Evolutionary conservation across 2,329 filamentous ascomycete species (phyloP), one percentile per base, ranked within the genome.

Genomic region (Ilyonectria sp.): DNA sequence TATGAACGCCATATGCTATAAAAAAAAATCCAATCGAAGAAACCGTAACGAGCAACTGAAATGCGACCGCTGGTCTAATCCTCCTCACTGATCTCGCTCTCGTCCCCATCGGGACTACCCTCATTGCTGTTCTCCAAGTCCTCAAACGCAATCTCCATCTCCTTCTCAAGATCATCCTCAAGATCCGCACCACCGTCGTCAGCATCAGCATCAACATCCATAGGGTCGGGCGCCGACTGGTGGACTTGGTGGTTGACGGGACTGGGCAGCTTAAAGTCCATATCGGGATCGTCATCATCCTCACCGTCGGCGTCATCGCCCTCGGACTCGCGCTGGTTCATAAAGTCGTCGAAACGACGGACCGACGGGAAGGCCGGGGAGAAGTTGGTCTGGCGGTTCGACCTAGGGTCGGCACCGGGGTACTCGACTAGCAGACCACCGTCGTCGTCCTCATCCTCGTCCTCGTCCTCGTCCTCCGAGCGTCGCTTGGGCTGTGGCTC

Each of bases 21-120:
- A 35, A 47, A 35, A 47, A 26, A 19, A 35, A 35, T 62, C 10
- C 29, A 10, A 46, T 11, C 44, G 17, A 56, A 62, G 31, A 35
- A 49, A 33, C 33, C 23, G 23, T 57, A 44, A 2, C 29, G 17
- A 47, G 37, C 37, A 31, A 59, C 53, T n/a, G 57, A 52, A 33
- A 56, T 15, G 19, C 35, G 21, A 54, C 21, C 37, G n/a, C 13
- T 4, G 29, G 6, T 23, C 70, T 80, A 91, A 76, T 91, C 90
- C 77, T 91, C 90, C 76, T 91, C 90, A 71, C 90, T 91, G 60
- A 91, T 89, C 72, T 90, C 89, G 71, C 89, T 91, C 77, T 91
- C 89, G 59, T 89, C 88, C 44, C 84, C 86, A 29, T 85, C 83
- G 31, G 84, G 82, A 67, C 82, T 86, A 40, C 83, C 86, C 29